Evolutionary conservation across 2,329 filamentous ascomycete genomes (phyloP).

Genomic region (Penicillium brasilianum): DNA sequence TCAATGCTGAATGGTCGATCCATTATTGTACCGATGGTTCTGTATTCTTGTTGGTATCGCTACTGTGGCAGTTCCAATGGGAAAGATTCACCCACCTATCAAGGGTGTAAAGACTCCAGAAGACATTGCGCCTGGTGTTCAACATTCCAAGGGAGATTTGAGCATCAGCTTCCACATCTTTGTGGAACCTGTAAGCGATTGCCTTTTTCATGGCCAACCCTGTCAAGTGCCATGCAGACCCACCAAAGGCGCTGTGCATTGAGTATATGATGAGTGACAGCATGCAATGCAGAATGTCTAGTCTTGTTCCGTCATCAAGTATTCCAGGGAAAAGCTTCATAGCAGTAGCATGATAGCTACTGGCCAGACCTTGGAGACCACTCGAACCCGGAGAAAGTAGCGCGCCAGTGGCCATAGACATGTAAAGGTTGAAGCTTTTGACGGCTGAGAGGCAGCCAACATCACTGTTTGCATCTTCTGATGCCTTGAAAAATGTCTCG

Average conservation of each 20-base stretch:
- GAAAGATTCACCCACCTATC: conserved; percentile 22
- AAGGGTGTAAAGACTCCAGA: conserved; percentile 30
- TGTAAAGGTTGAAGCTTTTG: conserved; percentile 22
- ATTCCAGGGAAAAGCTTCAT: conserved; percentile 21
- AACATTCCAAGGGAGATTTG: conserved; percentile 9
- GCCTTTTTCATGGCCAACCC: conserved; percentile 39
- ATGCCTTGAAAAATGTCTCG: conserved; percentile 17
- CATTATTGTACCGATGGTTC: conserved; percentile 26
- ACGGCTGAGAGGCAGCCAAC: not conserved
- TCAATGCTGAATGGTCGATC: conserved; percentile 31
- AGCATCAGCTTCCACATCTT: conserved; percentile 21
- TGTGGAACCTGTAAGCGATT: conserved; percentile 35
- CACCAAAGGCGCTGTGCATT: conserved; percentile 29
- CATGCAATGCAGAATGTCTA: conserved; percentile 25
- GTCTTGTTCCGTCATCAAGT: conserved; percentile 10
- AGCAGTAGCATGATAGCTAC: conserved; percentile 16
- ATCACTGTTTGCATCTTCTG: not conserved
- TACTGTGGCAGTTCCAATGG: not conserved
- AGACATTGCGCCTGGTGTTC: conserved; percentile 18
- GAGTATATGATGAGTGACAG: conserved; percentile 33
- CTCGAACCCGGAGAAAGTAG: conserved; percentile 23
- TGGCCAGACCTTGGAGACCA: conserved; percentile 17
- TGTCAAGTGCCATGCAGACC: conserved; percentile 39
- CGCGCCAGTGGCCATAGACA: conserved; percentile 22
- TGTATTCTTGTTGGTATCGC: conserved; percentile 6